Evolutionary conservation across 495 filamentous ascomycete genomes (phyloP).

Genomic region (Thozetella sp.): DNA sequence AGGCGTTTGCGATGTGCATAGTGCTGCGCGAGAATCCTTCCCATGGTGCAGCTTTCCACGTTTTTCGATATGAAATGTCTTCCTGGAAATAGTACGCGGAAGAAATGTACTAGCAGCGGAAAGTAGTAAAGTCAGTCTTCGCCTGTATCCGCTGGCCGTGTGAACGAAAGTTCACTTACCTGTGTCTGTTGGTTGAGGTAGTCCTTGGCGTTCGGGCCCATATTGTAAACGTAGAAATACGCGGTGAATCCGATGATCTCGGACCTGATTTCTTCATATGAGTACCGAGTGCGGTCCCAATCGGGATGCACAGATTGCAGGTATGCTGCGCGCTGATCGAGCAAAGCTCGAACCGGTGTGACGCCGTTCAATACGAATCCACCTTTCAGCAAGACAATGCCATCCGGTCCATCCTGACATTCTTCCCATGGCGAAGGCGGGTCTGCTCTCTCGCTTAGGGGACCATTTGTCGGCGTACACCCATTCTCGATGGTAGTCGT

Average conservation of each 20-base stretch:
- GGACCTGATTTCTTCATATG: background rate
- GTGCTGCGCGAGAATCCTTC: no score
- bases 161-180: no score
- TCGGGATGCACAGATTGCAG: background rate
- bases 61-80: no score
- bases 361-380: background rate
- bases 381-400: background rate
- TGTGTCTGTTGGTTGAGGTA: no score
- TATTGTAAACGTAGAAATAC: slow-evolving; percentile 2
- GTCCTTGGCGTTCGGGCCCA: background rate
- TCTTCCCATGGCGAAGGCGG: background rate
- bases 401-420: background rate
- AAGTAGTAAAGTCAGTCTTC: no score
- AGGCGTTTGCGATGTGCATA: no score
- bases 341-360: background rate
- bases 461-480: background rate
- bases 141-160: no score
- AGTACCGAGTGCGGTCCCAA: no score
- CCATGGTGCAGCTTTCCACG: no score
- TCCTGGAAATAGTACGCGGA: no score
- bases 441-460: background rate
- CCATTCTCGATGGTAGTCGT: background rate
- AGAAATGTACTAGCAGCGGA: no score
- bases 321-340: background rate
- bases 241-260: slow-evolving; percentile 1